phyloP scores from a whole-genome alignment of 768 basidiomycete species.

The Mycena chlorophos region DNA sequence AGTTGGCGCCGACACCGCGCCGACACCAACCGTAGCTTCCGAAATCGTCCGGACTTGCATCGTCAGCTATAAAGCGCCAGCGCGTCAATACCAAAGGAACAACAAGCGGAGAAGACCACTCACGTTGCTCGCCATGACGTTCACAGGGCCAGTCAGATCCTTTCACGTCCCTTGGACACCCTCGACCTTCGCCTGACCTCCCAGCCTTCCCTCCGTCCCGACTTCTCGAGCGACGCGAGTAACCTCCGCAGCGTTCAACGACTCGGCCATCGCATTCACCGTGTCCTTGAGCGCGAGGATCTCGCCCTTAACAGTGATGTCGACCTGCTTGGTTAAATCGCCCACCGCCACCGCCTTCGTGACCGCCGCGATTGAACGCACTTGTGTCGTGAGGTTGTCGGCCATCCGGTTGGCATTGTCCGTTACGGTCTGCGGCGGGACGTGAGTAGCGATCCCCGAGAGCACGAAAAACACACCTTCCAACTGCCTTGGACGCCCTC shows the following conservation, averaged over 20 bases:
- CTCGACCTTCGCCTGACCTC: constrained; percentile 90
- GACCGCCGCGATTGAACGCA: constrained; percentile 82
- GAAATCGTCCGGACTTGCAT: constrained; percentile 93
- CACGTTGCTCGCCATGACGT: constrained; percentile 92
- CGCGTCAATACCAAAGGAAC: neutral
- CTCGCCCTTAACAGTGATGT: constrained; percentile 89
- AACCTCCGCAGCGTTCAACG: constrained; percentile 78
- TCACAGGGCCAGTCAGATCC: constrained; percentile 93
- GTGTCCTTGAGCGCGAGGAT: constrained; percentile 89
- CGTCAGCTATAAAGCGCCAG: constrained; percentile 60
- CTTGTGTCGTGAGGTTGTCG: constrained; percentile 88
- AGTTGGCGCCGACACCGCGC: neutral
- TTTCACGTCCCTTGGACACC: constrained; percentile 98
- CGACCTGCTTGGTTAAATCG: constrained; percentile 91
- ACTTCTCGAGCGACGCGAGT: constrained; percentile 91
- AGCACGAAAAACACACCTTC: constrained; percentile 53
- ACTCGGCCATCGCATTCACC: constrained; percentile 94
- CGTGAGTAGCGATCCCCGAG: neutral
- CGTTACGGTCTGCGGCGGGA: constrained; percentile 45
- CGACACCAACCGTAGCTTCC: constrained; percentile 72
- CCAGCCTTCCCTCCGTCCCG: constrained; percentile 93
- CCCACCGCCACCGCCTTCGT: constrained; percentile 94
- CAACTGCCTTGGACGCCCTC: constrained; percentile 73
- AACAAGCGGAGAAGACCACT: constrained; percentile 28
- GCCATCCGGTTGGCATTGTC: constrained; percentile 91